These are phyloP conservation scores for Cynanchum wilfordii DNA, from an alignment of 257 asterid species.

Conservation along the genomic window DNA sequence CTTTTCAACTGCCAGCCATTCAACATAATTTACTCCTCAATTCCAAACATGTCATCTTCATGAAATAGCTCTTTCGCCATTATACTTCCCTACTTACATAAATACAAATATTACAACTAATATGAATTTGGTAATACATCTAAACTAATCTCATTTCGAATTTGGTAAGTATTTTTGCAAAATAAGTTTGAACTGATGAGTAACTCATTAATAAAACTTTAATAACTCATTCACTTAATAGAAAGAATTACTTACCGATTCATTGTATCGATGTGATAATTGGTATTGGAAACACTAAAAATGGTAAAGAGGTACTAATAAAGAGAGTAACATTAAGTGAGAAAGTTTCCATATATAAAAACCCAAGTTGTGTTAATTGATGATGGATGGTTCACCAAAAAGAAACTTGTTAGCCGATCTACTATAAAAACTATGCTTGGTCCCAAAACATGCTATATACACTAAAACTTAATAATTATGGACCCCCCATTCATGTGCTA, in stretches of 20 bases:
- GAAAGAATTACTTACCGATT: too few relatives aligned
- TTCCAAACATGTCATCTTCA: neutral
- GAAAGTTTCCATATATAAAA: neutral
- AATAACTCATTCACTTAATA: too few relatives aligned
- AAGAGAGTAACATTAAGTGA: neutral
- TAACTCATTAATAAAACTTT: too few relatives aligned
- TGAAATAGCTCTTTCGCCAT: neutral
- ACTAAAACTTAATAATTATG: conserved; percentile 1
- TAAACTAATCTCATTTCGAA: too few relatives aligned
- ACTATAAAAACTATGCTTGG: conserved; percentile 13
- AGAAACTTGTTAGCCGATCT: conserved; percentile 2
- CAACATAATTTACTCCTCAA: too few relatives aligned
- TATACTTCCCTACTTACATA: too few relatives aligned
- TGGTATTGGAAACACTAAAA: neutral
- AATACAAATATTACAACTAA: too few relatives aligned
- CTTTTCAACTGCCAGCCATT: neutral
- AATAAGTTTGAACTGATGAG: too few relatives aligned
- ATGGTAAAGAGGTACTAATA: neutral
- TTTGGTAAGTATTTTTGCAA: too few relatives aligned
- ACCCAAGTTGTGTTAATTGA: conserved; percentile 6
- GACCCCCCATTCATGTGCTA: conserved; percentile 25
- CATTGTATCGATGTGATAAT: too few relatives aligned
- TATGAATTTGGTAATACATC: too few relatives aligned
- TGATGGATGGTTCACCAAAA: conserved; percentile 10
- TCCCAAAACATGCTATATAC: conserved; percentile 10